Evolutionary conservation across 164 flowering plant genomes (phyloP).

Genomic region (Echeveria elegans): DNA sequence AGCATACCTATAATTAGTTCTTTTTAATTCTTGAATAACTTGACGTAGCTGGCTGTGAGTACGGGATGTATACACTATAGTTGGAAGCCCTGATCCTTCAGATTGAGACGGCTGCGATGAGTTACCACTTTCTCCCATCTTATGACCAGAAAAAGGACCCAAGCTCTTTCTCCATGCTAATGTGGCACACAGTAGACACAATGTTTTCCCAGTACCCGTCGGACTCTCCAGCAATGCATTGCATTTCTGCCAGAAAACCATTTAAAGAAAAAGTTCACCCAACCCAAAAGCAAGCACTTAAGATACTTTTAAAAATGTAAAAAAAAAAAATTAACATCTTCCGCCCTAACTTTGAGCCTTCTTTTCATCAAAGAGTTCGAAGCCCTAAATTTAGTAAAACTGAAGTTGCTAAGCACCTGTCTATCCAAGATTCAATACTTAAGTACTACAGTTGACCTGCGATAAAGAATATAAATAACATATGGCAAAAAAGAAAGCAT

Average conservation of each 20-base stretch:
- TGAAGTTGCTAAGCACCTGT: background rate
- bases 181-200: constrained; percentile 93
- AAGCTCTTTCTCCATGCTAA: constrained; percentile 93
- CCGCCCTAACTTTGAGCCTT: background rate
- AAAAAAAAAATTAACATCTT: background rate
- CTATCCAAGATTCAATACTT: background rate
- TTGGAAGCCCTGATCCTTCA: constrained; percentile 28
- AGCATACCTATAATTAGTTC: constrained; percentile 67
- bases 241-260: constrained; percentile 37
- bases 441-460: background rate
- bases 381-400: background rate
- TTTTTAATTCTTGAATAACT: constrained; percentile 84
- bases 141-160: constrained; percentile 52
- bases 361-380: background rate
- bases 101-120: constrained; percentile 20
- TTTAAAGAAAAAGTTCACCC: background rate
- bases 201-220: constrained; percentile 94
- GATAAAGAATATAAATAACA: background rate
- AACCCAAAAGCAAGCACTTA: background rate
- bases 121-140: constrained; percentile 16
- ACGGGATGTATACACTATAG: constrained; percentile 74
- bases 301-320: too few relatives aligned
- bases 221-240: constrained; percentile 97
- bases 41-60: constrained; percentile 96
- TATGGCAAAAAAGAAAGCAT: background rate